These are phyloP conservation scores for Globisporangium abappressorium DNA, from an alignment of 352 stramenopile species.

Conservation along the genomic window DNA sequence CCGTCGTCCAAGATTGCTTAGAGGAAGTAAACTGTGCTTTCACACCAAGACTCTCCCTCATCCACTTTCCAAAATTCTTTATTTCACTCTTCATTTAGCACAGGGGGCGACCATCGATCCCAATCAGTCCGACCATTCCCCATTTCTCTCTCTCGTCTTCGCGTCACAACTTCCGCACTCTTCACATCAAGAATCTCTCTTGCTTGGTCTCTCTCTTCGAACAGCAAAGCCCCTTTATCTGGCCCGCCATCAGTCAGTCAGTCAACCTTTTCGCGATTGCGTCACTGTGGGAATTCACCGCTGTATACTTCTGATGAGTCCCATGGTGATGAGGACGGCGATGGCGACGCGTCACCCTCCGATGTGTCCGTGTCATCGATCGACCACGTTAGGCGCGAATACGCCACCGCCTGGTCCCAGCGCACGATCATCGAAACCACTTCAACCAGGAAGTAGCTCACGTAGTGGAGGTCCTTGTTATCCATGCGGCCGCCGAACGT, in stretches of 20 bases:
- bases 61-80: neutral
- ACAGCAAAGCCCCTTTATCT: neutral
- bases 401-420: conserved; percentile 20
- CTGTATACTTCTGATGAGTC: conserved; percentile 14
- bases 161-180: neutral
- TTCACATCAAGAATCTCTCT: neutral
- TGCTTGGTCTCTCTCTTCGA: neutral
- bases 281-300: neutral
- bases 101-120: neutral
- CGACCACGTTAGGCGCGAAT: conserved; percentile 11
- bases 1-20: neutral
- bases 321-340: neutral
- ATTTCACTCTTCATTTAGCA: neutral
- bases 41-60: neutral
- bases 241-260: neutral
- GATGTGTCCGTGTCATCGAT: conserved; percentile 7
- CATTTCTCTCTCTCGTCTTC: neutral
- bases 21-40: neutral
- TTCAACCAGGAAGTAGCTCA: conserved; percentile 21
- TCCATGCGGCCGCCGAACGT: conserved; percentile 44
- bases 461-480: conserved; percentile 37
- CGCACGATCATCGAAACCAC: conserved; percentile 21
- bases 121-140: neutral
- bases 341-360: neutral
- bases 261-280: neutral